phyloP scores from a whole-genome alignment of 192 early-diverging fungal genomes.

The Gryganskiella cystojenkinii region DNA sequence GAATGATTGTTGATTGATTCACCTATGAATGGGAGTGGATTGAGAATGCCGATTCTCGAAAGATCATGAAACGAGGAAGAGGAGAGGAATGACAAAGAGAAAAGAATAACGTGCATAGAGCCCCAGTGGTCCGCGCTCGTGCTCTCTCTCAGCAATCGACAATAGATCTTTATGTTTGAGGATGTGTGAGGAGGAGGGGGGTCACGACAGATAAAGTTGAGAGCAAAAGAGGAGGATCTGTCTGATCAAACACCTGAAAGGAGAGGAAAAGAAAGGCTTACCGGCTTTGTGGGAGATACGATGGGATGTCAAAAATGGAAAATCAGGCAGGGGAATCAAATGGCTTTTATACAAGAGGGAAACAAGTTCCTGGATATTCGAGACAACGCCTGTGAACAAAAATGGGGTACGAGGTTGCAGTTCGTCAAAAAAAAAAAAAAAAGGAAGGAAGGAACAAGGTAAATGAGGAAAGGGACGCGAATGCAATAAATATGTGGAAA shows the following conservation, averaged over 20 bases:
- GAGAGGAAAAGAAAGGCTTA: background rate
- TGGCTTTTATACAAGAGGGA: too few relatives aligned
- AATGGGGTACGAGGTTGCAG: background rate
- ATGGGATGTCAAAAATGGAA: too few relatives aligned
- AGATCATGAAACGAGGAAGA: background rate
- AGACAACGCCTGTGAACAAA: background rate
- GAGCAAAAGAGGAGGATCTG: slow-evolving; percentile 3
- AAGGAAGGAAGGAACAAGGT: background rate
- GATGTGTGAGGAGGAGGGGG: background rate
- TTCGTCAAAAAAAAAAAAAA: background rate
- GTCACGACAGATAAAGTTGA: background rate
- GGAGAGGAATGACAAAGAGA: background rate
- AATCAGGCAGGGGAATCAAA: too few relatives aligned
- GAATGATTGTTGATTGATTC: too few relatives aligned
- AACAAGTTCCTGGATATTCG: background rate
- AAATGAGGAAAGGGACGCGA: background rate
- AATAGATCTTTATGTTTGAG: background rate
- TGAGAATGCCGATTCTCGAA: too few relatives aligned
- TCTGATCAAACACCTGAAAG: too few relatives aligned
- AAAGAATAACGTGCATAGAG: background rate
- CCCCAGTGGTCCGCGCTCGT: too few relatives aligned
- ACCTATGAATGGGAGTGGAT: too few relatives aligned
- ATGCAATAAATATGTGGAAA: background rate
- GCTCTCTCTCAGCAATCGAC: too few relatives aligned
- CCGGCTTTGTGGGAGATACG: background rate